Evolutionary conservation across 305 asterid species (phyloP).

Genomic region (Ilex paraguariensis): DNA sequence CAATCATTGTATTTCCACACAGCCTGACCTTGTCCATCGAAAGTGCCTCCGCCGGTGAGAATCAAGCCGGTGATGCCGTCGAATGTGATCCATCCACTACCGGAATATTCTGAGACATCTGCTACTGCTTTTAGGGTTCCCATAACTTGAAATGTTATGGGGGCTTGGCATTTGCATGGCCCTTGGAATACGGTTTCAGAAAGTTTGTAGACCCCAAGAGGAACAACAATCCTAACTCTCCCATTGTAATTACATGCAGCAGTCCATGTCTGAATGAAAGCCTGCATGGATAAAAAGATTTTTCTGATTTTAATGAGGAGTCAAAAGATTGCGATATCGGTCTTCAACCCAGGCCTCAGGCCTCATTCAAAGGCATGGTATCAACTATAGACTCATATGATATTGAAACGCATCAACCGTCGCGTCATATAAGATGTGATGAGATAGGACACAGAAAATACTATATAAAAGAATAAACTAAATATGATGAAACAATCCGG

Average conservation of each 20-base stretch:
- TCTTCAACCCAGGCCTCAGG: no score
- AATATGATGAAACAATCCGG: no score
- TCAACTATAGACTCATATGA: no score
- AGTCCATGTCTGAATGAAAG: conserved; percentile 44
- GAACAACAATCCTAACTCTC: conserved; percentile 34
- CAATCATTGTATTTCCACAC: conserved; percentile 58
- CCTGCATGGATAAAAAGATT: conserved; percentile 20
- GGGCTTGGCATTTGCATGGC: conserved; percentile 40
- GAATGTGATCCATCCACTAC: conserved; percentile 47
- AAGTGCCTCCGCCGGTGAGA: conserved; percentile 53
- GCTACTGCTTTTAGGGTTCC: conserved; percentile 47
- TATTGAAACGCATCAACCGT: no score
- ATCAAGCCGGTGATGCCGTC: conserved; percentile 31
- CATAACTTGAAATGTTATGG: conserved; percentile 27
- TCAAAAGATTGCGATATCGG: no score
- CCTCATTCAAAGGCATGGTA: no score
- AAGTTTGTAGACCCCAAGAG: conserved; percentile 40
- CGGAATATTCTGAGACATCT: conserved; percentile 41
- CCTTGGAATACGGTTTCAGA: conserved; percentile 42
- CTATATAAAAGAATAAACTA: no score
- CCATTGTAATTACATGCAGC: conserved; percentile 47
- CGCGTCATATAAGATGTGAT: no score
- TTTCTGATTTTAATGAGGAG: no score
- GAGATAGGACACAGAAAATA: no score
- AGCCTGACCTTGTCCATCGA: conserved; percentile 46